Conservation (phyloP, 176 grass and related monocot genomes). For the Cenchrus americanus region DNA sequence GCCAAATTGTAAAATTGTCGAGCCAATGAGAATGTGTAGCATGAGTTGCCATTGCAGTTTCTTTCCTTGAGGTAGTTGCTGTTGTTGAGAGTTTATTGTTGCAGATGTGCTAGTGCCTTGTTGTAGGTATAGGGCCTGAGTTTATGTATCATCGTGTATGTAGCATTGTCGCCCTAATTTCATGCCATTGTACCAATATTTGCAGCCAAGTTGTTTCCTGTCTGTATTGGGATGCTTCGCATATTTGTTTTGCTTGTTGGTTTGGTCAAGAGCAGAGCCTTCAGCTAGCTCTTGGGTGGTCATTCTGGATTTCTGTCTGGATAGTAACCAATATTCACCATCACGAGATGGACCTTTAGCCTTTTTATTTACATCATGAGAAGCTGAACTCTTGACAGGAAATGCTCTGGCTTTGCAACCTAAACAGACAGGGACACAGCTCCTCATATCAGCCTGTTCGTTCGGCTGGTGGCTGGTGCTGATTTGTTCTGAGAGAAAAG, state of each 20-base stretch:
- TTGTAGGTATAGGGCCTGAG: constrained; percentile 34
- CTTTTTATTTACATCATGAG: not conserved
- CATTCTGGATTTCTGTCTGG: not conserved
- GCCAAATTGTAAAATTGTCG: constrained; percentile 51
- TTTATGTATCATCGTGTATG: constrained; percentile 45
- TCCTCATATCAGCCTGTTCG: no score
- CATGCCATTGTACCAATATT: constrained; percentile 23
- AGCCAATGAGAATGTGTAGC: constrained; percentile 37
- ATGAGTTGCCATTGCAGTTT: constrained; percentile 43
- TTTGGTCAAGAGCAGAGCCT: not conserved
- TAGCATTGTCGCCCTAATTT: constrained; percentile 33
- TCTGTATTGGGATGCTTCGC: not conserved
- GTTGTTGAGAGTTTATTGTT: constrained; percentile 21
- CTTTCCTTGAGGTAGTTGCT: constrained; percentile 34
- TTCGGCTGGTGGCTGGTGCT: no score
- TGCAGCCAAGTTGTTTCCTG: not conserved
- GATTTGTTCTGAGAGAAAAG: no score
- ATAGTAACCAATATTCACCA: not conserved
- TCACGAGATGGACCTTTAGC: not conserved
- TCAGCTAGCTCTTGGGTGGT: not conserved
- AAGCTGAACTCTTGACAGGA: not conserved
- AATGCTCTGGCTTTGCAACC: no score
- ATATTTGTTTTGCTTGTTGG: not conserved
- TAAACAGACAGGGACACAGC: no score
- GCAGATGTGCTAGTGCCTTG: constrained; percentile 12